A percentile compares a stretch with the other conserved stretches of the same genome.
phyloP scores from a whole-genome alignment of 2,329 filamentous ascomycete species.

The Alternaria sp. region DNA sequence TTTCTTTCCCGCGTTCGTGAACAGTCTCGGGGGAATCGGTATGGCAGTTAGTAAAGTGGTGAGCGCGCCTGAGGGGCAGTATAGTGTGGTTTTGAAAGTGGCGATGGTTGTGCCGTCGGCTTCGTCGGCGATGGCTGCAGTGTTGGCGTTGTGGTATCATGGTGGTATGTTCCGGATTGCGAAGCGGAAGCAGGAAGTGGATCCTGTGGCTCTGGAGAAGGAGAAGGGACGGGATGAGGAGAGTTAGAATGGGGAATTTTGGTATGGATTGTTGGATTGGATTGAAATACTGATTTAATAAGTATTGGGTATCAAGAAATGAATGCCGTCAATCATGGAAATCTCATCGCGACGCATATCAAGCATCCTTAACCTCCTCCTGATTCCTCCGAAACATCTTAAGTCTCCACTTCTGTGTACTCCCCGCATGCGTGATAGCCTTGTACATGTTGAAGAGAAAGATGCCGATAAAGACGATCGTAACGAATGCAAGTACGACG shows the following conservation, averaged over 20 bases:
- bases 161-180: conserved; percentile 43
- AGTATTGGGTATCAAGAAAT: not conserved
- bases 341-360: not conserved
- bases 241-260: not conserved
- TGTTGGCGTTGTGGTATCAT: conserved; percentile 40
- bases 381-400: conserved; percentile 14
- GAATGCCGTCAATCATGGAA: not conserved
- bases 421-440: conserved; percentile 40
- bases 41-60: conserved; percentile 51
- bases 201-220: conserved; percentile 31
- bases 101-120: conserved; percentile 47
- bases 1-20: conserved; percentile 54
- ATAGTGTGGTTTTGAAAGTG: conserved; percentile 50
- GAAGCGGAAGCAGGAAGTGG: conserved; percentile 40
- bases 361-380: not conserved
- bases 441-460: conserved; percentile 47
- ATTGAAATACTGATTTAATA: not conserved
- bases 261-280: not conserved
- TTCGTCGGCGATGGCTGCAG: not conserved
- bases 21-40: conserved; percentile 59
- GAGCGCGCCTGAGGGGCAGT: conserved; percentile 56
- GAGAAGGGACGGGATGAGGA: conserved; percentile 2
- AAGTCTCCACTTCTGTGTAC: conserved; percentile 46
- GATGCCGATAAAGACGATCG: conserved; percentile 36
- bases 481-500: conserved; percentile 34